Evolutionary conservation across 2,329 filamentous ascomycete genomes (phyloP).

Genomic region (Alternaria brassicae): DNA sequence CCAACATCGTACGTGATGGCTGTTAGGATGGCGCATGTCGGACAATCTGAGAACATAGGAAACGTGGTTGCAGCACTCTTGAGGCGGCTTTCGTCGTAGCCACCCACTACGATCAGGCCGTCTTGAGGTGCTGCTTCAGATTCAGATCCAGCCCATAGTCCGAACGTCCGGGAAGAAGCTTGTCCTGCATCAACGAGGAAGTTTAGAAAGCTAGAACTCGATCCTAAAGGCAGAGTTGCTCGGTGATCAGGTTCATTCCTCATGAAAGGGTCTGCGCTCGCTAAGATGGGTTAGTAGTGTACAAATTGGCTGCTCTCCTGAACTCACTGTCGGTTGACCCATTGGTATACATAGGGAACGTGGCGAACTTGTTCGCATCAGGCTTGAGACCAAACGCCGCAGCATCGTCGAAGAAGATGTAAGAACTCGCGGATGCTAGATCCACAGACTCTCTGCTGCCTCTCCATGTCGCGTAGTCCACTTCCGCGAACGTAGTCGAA

Average conservation of each 20-base stretch:
- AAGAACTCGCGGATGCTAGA: constrained; percentile 17
- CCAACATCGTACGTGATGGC: constrained; percentile 28
- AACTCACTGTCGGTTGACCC: constrained; percentile 24
- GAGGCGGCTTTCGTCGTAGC: constrained; percentile 24
- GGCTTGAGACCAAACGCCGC: constrained; percentile 23
- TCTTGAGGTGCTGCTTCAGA: constrained; percentile 24
- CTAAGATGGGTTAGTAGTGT: constrained; percentile 5
- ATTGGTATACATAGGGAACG: constrained; percentile 23
- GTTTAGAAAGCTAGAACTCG: constrained; percentile 25
- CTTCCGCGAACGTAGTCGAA: constrained; percentile 24
- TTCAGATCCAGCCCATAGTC: constrained; percentile 27
- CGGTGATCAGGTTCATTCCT: constrained; percentile 13
- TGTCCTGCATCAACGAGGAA: constrained; percentile 24
- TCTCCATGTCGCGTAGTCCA: constrained; percentile 19
- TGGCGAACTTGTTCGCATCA: constrained; percentile 21
- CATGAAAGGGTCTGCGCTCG: constrained; percentile 13
- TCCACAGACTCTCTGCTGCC: constrained; percentile 25
- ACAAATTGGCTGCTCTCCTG: not conserved
- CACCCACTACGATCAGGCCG: constrained; percentile 25
- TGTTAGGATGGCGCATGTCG: constrained; percentile 28
- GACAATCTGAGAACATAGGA: constrained; percentile 29
- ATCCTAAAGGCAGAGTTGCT: constrained; percentile 24
- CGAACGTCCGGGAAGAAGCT: constrained; percentile 27
- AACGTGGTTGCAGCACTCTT: constrained; percentile 22
- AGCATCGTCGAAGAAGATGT: constrained; percentile 25